Evolutionary conservation across 164 flowering plant species (phyloP).

Genomic region (Stephania yunnanensis): DNA sequence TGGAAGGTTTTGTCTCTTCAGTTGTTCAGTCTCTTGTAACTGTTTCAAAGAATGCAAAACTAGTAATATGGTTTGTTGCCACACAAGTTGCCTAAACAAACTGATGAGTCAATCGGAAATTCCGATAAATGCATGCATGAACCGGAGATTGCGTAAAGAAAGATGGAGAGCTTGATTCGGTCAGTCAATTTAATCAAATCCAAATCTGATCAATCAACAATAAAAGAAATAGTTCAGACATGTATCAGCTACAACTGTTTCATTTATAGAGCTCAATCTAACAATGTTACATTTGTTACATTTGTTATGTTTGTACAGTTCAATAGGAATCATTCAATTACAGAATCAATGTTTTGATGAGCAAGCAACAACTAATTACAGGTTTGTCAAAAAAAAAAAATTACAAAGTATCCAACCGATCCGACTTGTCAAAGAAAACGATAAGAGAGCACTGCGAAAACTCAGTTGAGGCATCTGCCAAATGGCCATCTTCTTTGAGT

Average conservation of each 20-base stretch:
- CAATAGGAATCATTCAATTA: background rate
- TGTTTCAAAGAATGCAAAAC: background rate
- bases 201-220: too few relatives aligned
- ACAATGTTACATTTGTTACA: too few relatives aligned
- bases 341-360: background rate
- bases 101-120: background rate
- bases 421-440: background rate
- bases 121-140: background rate
- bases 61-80: background rate
- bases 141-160: background rate
- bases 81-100: background rate
- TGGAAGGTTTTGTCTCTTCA: background rate
- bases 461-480: too few relatives aligned
- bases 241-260: too few relatives aligned
- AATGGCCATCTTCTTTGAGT: too few relatives aligned
- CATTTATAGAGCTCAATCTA: too few relatives aligned
- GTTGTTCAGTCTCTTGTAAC: background rate
- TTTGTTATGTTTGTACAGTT: background rate
- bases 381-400: background rate
- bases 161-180: background rate
- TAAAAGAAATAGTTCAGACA: too few relatives aligned
- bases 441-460: too few relatives aligned
- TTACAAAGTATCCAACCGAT: background rate
- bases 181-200: too few relatives aligned
- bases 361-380: background rate